Percentiles rank a stretch among this genome's conserved stretches.
Conservation (phyloP, 106 monocot genomes). For the Narthecium ossifragum region DNA sequence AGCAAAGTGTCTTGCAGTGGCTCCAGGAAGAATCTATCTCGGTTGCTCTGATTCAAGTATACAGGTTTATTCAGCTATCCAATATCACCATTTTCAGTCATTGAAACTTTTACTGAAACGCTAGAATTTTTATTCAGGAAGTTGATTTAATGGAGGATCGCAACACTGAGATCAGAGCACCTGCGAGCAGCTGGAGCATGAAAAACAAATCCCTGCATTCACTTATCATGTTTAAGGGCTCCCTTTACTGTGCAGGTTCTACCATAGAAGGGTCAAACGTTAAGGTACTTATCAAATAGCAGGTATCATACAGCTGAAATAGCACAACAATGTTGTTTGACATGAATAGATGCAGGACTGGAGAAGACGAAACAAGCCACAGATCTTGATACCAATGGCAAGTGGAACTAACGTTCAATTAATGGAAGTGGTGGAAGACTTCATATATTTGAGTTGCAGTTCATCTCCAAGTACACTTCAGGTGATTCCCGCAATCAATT, state of each 20-base stretch:
- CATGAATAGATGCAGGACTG: slow-evolving; percentile 49
- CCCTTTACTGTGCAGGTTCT: slow-evolving; percentile 64
- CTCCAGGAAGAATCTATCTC: slow-evolving; percentile 59
- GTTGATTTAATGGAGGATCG: slow-evolving; percentile 44
- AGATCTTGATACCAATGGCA: slow-evolving; percentile 32
- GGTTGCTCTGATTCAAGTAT: slow-evolving; percentile 89
- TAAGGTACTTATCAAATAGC: slow-evolving; percentile 43
- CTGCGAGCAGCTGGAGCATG: slow-evolving; percentile 54
- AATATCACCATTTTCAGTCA: neutral
- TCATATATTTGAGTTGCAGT: slow-evolving; percentile 68
- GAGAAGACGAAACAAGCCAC: slow-evolving; percentile 47
- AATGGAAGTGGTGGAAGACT: slow-evolving; percentile 87
- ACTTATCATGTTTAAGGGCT: slow-evolving; percentile 51
- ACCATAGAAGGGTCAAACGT: slow-evolving; percentile 58
- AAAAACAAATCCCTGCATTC: slow-evolving; percentile 56
- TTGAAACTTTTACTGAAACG: neutral
- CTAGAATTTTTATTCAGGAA: slow-evolving; percentile 43
- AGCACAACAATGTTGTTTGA: slow-evolving; percentile 7
- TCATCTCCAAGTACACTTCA: slow-evolving; percentile 73
- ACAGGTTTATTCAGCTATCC: slow-evolving; percentile 41
- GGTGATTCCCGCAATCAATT: slow-evolving; percentile 49
- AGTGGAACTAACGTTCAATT: slow-evolving; percentile 48
- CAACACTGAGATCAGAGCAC: slow-evolving; percentile 57
- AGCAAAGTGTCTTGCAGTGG: slow-evolving; percentile 44
- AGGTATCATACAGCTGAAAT: neutral